phyloP scores from a whole-genome alignment of 164 flowering plant genomes.

The Piper betle region DNA sequence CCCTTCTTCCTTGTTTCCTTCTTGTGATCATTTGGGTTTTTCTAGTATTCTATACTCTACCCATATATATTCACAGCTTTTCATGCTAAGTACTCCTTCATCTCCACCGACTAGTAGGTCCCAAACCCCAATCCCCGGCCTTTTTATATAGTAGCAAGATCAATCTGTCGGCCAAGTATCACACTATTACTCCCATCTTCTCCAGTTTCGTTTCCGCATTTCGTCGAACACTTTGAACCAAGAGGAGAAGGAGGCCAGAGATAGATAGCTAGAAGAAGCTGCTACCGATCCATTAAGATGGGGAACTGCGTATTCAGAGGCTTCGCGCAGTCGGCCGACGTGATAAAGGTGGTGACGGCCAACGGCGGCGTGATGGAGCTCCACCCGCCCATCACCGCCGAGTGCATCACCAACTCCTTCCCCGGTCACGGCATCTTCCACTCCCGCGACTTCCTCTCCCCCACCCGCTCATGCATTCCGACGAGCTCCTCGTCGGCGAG shows the following conservation, averaged over 20 bases:
- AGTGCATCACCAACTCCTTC: slow-evolving; percentile 53
- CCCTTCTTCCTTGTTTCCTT: neutral
- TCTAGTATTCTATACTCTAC: neutral
- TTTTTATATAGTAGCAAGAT: neutral
- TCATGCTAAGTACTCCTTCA: neutral
- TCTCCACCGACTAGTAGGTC: neutral
- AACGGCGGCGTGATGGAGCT: slow-evolving; percentile 87
- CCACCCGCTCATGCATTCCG: slow-evolving; percentile 38
- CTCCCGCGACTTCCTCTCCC: slow-evolving; percentile 33
- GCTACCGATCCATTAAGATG: slow-evolving; percentile 15
- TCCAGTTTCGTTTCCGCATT: too few relatives aligned
- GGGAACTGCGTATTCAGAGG: slow-evolving; percentile 68
- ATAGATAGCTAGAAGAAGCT: neutral
- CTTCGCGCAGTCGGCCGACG: slow-evolving; percentile 14
- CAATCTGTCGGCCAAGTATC: neutral
- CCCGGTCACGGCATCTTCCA: slow-evolving; percentile 65
- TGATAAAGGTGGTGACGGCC: slow-evolving; percentile 46
- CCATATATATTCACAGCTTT: neutral
- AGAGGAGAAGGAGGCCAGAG: neutral
- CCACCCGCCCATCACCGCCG: slow-evolving; percentile 41
- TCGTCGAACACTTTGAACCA: too few relatives aligned
- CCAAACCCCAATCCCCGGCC: neutral
- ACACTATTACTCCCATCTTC: neutral
- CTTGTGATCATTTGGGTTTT: neutral
- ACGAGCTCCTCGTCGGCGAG: slow-evolving; percentile 44